Percentiles rank a stretch among this genome's conserved stretches.
phyloP scores from a whole-genome alignment of 495 filamentous ascomycete species.

The Hypoxylon subgilvum region DNA sequence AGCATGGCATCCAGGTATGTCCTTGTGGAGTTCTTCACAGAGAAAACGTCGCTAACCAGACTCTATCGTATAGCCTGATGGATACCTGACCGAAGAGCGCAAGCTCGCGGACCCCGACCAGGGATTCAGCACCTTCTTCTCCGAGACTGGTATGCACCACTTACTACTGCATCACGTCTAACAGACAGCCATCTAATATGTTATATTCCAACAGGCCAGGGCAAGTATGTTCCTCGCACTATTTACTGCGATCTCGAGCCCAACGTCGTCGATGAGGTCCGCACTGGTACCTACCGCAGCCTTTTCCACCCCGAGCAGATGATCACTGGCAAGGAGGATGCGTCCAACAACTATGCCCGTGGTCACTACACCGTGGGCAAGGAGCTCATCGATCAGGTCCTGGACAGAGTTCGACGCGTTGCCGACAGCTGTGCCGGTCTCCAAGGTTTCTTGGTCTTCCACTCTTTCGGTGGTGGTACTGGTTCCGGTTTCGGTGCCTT shows the following conservation, averaged over 20 bases:
- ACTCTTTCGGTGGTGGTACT: slow-evolving; percentile 98
- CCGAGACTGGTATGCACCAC: slow-evolving; percentile 86
- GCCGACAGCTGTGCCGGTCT: slow-evolving; percentile 97
- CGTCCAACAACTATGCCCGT: slow-evolving; percentile 98
- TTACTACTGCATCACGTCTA: background rate
- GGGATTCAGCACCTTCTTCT: slow-evolving; percentile 99
- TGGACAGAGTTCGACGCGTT: slow-evolving; percentile 94
- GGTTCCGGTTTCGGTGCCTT: slow-evolving; percentile 98
- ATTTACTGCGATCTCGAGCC: slow-evolving; percentile 99
- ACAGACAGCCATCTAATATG: slow-evolving; percentile 28
- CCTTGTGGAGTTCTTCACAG: background rate
- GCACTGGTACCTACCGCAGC: slow-evolving; percentile 91
- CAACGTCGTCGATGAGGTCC: slow-evolving; percentile 99
- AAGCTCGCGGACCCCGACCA: slow-evolving; percentile 91
- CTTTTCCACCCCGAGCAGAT: slow-evolving; percentile 99
- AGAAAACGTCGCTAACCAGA: slow-evolving; percentile 47
- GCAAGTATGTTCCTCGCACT: slow-evolving; percentile 97
- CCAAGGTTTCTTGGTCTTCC: slow-evolving; percentile 98
- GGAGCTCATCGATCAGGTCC: slow-evolving; percentile 95
- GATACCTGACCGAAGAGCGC: slow-evolving; percentile 97
- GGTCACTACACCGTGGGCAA: slow-evolving; percentile 99
- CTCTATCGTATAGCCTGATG: slow-evolving; percentile 78
- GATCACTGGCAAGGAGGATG: slow-evolving; percentile 99
- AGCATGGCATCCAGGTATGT: slow-evolving; percentile 98
- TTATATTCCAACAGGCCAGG: slow-evolving; percentile 69